These are phyloP conservation scores for Cicer yamashitae DNA, from an alignment of 306 rosid genomes.

Conservation along the genomic window DNA sequence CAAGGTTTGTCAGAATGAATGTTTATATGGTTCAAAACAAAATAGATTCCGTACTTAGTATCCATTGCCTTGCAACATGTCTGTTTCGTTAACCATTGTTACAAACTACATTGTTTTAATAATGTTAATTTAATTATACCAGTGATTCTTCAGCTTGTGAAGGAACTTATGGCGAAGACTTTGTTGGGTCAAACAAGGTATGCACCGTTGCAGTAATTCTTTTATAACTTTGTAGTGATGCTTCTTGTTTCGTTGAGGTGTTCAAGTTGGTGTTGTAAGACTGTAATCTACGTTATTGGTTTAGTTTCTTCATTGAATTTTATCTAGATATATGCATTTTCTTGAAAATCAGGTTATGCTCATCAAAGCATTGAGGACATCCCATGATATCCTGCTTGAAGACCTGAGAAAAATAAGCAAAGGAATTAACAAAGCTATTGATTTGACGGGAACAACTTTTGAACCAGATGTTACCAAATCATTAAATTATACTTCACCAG, in stretches of 20 bases:
- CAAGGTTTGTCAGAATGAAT: slow-evolving; percentile 70
- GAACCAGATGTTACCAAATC: slow-evolving; percentile 67
- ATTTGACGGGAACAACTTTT: slow-evolving; percentile 70
- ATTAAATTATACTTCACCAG: slow-evolving; percentile 50
- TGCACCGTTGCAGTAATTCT: slow-evolving; percentile 38
- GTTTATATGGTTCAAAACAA: too few relatives aligned
- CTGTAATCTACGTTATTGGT: too few relatives aligned
- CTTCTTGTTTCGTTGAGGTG: slow-evolving; percentile 13
- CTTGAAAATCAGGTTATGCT: slow-evolving; percentile 59
- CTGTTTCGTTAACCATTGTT: too few relatives aligned
- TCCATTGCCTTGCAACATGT: too few relatives aligned
- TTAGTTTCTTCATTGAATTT: too few relatives aligned
- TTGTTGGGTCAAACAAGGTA: slow-evolving; percentile 66
- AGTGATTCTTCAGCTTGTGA: slow-evolving; percentile 58
- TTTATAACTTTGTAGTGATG: not conserved
- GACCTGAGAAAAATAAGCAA: slow-evolving; percentile 76
- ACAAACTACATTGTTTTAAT: slow-evolving; percentile 35
- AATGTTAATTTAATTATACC: slow-evolving; percentile 50
- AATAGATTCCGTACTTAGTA: too few relatives aligned
- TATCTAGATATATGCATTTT: not conserved
- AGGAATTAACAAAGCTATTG: slow-evolving; percentile 69
- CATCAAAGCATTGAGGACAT: slow-evolving; percentile 70
- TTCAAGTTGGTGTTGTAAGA: slow-evolving; percentile 12
- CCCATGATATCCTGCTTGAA: slow-evolving; percentile 80
- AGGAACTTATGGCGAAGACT: slow-evolving; percentile 55